A percentile compares a stretch with the other conserved stretches of the same genome.
Evolutionary conservation across 2,329 filamentous ascomycete genomes (phyloP).

Genomic region (Colletotrichum liaoningense): DNA sequence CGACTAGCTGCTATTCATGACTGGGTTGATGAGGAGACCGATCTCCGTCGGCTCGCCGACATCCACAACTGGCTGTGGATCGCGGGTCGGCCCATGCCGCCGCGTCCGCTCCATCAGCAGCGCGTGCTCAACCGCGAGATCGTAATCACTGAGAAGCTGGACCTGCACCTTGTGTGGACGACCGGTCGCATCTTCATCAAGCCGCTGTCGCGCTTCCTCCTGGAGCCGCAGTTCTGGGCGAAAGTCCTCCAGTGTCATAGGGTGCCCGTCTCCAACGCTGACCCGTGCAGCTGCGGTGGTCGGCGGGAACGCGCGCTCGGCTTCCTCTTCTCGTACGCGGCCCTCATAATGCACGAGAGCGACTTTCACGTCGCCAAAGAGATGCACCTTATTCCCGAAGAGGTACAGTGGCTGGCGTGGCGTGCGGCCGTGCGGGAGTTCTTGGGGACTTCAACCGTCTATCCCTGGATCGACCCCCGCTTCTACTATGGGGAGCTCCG

Average conservation of each 20-base stretch:
- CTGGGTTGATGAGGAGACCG: conserved; percentile 32
- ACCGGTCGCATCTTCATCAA: conserved; percentile 46
- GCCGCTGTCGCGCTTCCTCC: conserved; percentile 48
- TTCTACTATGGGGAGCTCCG: conserved; percentile 56
- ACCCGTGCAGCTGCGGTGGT: no score
- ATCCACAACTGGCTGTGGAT: conserved; percentile 40
- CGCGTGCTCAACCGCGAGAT: conserved; percentile 40
- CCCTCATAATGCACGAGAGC: conserved; percentile 49
- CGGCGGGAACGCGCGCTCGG: conserved; percentile 45
- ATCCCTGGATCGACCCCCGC: conserved; percentile 46
- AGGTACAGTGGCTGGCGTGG: conserved; percentile 53
- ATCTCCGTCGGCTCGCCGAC: conserved; percentile 24
- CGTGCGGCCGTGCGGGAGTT: conserved; percentile 46
- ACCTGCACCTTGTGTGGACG: conserved; percentile 45
- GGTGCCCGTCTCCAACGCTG: neutral
- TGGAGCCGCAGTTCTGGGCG: conserved; percentile 45
- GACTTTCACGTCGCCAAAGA: conserved; percentile 52
- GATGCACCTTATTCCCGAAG: conserved; percentile 46
- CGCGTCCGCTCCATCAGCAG: conserved; percentile 41
- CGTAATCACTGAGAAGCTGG: conserved; percentile 44
- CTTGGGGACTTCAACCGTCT: conserved; percentile 42
- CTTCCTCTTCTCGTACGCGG: conserved; percentile 52
- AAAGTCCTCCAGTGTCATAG: neutral
- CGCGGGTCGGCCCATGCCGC: conserved; percentile 39
- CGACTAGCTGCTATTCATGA: neutral